These are phyloP conservation scores for Immersiporthe knoxdaviesiana DNA, from an alignment of 2,329 filamentous ascomycete species.

Conservation along the genomic window DNA sequence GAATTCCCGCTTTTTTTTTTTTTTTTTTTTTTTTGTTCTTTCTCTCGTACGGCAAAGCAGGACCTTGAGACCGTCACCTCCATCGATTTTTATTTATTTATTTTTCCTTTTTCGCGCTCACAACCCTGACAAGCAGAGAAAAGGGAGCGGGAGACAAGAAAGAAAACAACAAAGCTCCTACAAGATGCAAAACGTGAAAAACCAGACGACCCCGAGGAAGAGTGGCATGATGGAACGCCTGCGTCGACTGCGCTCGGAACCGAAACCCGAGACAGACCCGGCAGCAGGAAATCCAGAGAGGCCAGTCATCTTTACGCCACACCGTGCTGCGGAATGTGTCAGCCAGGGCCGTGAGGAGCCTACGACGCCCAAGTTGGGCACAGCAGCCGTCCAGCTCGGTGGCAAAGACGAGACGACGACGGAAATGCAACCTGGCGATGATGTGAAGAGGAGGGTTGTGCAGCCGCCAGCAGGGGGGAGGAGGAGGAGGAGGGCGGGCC, in stretches of 20 bases:
- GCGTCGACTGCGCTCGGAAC: slow-evolving; percentile 18
- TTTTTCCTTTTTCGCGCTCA: too few relatives aligned
- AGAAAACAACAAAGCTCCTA: background rate
- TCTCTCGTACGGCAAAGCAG: background rate
- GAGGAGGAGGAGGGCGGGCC: background rate
- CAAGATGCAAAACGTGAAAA: slow-evolving; percentile 1
- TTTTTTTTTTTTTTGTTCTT: background rate
- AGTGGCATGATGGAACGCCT: slow-evolving; percentile 27
- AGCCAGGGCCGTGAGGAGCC: background rate
- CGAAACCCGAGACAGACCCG: background rate
- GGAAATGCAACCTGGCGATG: background rate
- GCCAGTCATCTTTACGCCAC: background rate
- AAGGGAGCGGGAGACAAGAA: background rate
- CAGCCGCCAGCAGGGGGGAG: background rate
- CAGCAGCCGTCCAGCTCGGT: background rate
- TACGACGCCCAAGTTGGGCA: slow-evolving; percentile 13
- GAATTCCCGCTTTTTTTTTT: background rate
- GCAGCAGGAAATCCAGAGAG: slow-evolving; percentile 3
- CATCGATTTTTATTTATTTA: too few relatives aligned
- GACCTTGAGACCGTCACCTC: background rate
- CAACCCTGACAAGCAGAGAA: background rate
- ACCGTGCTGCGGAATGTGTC: background rate
- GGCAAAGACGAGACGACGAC: background rate
- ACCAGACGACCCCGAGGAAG: slow-evolving; percentile 12
- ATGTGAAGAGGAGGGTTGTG: background rate